phyloP scores from a whole-genome alignment of 345 rosid species.

The Psidium guajava region DNA sequence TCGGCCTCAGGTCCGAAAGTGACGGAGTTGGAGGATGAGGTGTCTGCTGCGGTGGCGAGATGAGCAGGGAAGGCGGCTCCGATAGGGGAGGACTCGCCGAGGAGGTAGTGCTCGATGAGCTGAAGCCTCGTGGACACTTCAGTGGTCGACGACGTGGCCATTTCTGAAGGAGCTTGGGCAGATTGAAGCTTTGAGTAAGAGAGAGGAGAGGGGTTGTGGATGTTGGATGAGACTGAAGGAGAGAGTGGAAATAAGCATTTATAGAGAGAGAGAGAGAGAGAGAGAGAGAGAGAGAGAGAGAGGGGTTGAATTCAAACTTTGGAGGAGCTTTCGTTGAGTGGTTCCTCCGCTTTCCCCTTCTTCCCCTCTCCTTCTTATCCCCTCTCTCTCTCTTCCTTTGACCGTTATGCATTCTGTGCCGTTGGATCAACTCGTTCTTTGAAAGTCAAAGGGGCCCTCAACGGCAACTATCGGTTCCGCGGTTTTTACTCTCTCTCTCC shows the following conservation, averaged over 20 bases:
- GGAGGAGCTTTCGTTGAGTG: neutral
- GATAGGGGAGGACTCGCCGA: constrained; percentile 38
- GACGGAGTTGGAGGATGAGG: neutral
- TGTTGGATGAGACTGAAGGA: neutral
- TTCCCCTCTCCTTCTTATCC: neutral
- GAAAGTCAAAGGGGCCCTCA: neutral
- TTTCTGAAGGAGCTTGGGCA: neutral
- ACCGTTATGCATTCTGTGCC: neutral
- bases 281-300: neutral
- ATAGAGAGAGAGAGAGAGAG: neutral
- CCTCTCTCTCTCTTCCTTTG: neutral
- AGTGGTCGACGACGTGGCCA: neutral
- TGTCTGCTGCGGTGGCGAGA: neutral
- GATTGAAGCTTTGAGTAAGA: neutral
- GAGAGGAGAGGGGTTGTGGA: neutral
- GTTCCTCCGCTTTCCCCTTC: neutral
- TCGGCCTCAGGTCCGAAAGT: neutral
- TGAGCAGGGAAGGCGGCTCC: neutral
- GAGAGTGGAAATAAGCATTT: neutral
- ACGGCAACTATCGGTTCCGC: neutral
- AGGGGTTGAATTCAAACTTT: neutral
- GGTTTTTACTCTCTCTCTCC: too few species aligned
- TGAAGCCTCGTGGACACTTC: constrained; percentile 32
- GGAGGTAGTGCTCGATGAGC: constrained; percentile 40
- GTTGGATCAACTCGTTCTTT: neutral